Evolutionary conservation across 2,329 filamentous ascomycete species (phyloP), one percentile per base, ranked within the genome.

Genomic region (Colletotrichum cordylinicola): DNA sequence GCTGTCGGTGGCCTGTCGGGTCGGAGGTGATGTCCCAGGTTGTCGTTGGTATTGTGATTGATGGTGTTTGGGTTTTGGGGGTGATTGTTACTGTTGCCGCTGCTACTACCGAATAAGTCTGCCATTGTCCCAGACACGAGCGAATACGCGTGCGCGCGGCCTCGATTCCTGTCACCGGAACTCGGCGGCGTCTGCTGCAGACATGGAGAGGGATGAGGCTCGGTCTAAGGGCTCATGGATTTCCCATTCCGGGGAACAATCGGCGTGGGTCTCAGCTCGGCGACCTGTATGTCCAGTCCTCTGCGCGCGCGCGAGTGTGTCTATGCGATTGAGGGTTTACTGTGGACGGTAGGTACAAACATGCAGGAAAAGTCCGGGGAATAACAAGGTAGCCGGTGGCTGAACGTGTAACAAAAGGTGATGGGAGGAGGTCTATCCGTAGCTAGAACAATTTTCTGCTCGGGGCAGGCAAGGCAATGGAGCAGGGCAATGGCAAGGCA

Each of bases 1-100:
- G 74, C 74, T 69, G 65, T 76, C 74, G 74, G 74, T 68, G 70
- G 74, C 60, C 70, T 69, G 56, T 74, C 74, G 74, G 74, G 74
- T 73, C 74, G 74, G 70, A 76, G 70, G 52, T 65, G 70, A 60
- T 52, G 74, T 60, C 70, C 74, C 37, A 74, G 74, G 74, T 55
- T 74, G 70, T 74, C 58, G 64, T 65, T 76, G 58, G 60, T 74
- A 65, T 74, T 70, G 37, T 31, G 24, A 61, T 27, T 58, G 52
- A 37, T 61, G 56, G 24, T 61, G 35, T 35, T 62, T 24, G n/a
- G 68, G 70, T 18, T 65, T 56, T 61, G 73, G 35, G 24, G 24
- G 39, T 65, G 64, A 29, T 60, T 65, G 66, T n/a, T 39, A 43
- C 35, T 27, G 55, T n/a, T 64, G 74, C 35, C 31, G 37, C 31